These are phyloP conservation scores for Scedosporium apiospermum DNA, from an alignment of 2,329 filamentous ascomycete genomes.

Conservation along the genomic window DNA sequence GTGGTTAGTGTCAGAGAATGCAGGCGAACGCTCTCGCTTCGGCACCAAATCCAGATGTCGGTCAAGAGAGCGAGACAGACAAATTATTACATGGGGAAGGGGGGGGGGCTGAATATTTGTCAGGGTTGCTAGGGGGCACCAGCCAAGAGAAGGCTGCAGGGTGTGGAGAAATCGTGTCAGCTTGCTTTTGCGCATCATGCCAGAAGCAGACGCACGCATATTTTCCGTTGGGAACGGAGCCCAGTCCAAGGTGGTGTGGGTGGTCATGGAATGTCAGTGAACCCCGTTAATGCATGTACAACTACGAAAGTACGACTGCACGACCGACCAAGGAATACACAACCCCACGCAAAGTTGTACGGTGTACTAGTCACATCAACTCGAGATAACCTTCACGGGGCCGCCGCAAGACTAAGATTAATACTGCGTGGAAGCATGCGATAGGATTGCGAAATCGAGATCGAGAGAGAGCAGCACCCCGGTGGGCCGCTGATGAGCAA, in stretches of 20 bases:
- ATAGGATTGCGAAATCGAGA: background rate
- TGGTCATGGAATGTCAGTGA: background rate
- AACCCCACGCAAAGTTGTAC: background rate
- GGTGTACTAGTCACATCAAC: background rate
- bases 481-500: background rate
- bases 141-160: background rate
- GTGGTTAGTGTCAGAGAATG: slow-evolving; percentile 1
- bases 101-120: background rate
- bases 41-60: slow-evolving; percentile 4
- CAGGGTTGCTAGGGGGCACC: background rate
- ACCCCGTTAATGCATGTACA: background rate
- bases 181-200: background rate
- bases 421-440: background rate
- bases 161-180: background rate
- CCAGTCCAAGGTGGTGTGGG: background rate
- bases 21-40: background rate
- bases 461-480: background rate
- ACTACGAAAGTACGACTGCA: background rate
- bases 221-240: background rate
- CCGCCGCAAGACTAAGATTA: no score
- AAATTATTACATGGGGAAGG: background rate
- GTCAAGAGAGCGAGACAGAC: background rate
- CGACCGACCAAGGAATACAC: background rate
- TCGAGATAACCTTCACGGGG: background rate
- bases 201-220: background rate